Evolutionary conservation across 225 moss, liverwort and hornwort genomes (phyloP).

Genomic region (Rhytidiadelphus loreus): DNA sequence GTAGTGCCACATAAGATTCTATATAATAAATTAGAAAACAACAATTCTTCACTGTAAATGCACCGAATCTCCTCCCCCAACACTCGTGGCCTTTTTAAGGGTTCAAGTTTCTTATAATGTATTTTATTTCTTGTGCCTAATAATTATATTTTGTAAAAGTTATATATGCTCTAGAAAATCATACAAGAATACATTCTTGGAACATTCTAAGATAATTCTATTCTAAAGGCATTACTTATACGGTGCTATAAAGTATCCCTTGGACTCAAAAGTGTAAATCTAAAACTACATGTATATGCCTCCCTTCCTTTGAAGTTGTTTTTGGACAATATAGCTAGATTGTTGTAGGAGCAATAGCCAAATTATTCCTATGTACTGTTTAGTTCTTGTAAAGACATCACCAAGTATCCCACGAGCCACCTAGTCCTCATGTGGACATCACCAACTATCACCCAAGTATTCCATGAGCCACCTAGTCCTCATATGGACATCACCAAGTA

Average conservation of each 20-base stretch:
- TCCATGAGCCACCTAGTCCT: not conserved
- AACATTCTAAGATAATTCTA: not conserved
- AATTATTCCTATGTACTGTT: not conserved
- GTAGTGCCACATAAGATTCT: no score
- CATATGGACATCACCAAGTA: no score
- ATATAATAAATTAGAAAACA: no score
- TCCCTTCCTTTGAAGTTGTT: accelerated
- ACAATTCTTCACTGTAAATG: no score
- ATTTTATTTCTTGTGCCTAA: not conserved
- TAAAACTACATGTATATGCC: not conserved
- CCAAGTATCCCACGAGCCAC: accelerated
- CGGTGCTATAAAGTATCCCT: no score
- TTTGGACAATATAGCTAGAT: not conserved
- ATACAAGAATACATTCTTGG: accelerated
- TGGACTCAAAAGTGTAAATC: accelerated
- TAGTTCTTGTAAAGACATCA: not conserved
- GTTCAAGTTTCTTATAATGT: no score
- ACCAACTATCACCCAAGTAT: not conserved
- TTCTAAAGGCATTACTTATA: not conserved
- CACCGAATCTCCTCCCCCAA: no score
- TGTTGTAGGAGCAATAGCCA: not conserved
- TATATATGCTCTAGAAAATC: not conserved
- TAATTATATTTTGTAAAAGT: not conserved
- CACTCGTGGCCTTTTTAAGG: no score
- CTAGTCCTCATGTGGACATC: not conserved